Evolutionary conservation across 192 early-diverging fungal genomes (phyloP).

Genomic region (Coemansia sp.): DNA sequence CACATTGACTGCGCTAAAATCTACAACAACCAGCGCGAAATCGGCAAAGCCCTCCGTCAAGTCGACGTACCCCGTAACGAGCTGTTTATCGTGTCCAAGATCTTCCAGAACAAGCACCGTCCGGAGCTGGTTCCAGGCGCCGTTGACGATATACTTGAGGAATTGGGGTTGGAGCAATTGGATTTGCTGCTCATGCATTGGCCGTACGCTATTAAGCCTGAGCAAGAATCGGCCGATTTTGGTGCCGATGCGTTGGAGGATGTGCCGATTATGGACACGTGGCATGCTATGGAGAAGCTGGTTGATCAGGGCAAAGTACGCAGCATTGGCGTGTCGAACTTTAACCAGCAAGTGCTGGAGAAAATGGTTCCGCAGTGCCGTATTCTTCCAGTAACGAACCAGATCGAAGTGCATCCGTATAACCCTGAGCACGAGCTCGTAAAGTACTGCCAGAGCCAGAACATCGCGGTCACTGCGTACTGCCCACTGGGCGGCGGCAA

Average conservation of each 20-base stretch:
- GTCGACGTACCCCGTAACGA: slow-evolving; percentile 64
- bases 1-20: slow-evolving; percentile 69
- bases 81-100: slow-evolving; percentile 78
- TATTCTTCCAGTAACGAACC: slow-evolving; percentile 80
- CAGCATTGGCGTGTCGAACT: slow-evolving; percentile 88
- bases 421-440: slow-evolving; percentile 64
- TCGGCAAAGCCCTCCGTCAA: slow-evolving; percentile 72
- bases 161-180: slow-evolving; percentile 72
- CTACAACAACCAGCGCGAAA: slow-evolving; percentile 77
- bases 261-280: slow-evolving; percentile 70
- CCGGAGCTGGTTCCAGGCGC: slow-evolving; percentile 63
- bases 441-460: slow-evolving; percentile 66
- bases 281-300: slow-evolving; percentile 79
- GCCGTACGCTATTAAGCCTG: slow-evolving; percentile 65
- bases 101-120: slow-evolving; percentile 67
- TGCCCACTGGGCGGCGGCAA: slow-evolving; percentile 70
- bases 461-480: slow-evolving; percentile 79
- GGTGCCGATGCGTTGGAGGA: slow-evolving; percentile 43
- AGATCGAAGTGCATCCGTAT: slow-evolving; percentile 83
- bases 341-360: slow-evolving; percentile 60
- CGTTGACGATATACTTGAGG: slow-evolving; percentile 62
- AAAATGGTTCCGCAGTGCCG: slow-evolving; percentile 63
- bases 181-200: slow-evolving; percentile 87
- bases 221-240: slow-evolving; percentile 24
- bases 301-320: slow-evolving; percentile 68